Conservation (phyloP, 2,329 filamentous ascomycete species). For the Penicillium sp. region DNA sequence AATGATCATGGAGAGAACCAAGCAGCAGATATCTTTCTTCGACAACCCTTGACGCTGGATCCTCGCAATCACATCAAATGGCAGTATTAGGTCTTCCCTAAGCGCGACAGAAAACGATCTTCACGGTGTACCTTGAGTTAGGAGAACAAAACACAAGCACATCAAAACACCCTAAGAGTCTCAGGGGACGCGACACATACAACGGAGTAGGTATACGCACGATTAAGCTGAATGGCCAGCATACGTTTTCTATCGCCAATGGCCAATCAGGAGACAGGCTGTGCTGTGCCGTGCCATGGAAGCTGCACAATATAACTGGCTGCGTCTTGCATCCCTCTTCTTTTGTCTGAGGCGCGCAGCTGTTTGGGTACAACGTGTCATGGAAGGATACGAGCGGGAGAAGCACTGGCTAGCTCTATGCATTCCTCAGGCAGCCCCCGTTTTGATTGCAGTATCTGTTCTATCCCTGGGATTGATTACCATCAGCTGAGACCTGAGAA, state of each 20-base stretch:
- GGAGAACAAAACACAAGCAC: too few species aligned
- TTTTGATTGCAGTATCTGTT: background rate
- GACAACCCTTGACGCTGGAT: too few species aligned
- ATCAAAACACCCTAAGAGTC: background rate
- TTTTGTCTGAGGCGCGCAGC: background rate
- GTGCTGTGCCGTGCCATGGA: background rate
- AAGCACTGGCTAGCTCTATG: background rate
- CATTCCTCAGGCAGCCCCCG: too few species aligned
- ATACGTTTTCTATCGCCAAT: background rate
- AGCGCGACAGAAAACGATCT: background rate
- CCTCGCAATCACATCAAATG: background rate
- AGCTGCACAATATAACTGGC: background rate
- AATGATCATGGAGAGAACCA: too few species aligned
- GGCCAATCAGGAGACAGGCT: background rate
- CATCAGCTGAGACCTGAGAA: constrained; percentile 2
- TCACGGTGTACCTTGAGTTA: background rate
- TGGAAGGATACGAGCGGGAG: background rate
- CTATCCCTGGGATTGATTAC: background rate
- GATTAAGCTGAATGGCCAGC: background rate
- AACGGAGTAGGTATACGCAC: background rate
- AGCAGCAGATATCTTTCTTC: too few species aligned
- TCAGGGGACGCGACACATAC: background rate
- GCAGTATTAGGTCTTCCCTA: too few species aligned
- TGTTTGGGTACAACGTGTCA: background rate
- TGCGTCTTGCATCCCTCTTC: background rate